Conservation (phyloP, 306 rosid species). For the Dryas drummondii region DNA sequence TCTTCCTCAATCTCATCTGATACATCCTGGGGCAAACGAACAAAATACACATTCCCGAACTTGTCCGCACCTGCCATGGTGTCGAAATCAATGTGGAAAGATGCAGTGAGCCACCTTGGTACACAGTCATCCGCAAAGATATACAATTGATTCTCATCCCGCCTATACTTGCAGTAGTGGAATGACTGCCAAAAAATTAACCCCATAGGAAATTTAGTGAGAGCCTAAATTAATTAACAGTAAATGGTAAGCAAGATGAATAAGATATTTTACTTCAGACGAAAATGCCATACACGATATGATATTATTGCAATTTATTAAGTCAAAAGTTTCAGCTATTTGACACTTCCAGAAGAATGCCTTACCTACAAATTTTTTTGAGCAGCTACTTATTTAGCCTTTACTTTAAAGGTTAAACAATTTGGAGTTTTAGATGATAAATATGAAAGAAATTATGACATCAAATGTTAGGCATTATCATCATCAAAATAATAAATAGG, state of each 20-base stretch:
- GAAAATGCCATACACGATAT: not conserved
- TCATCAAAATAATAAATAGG: not conserved
- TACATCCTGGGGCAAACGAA: constrained; percentile 85
- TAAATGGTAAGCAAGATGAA: not conserved
- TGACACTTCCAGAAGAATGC: constrained; percentile 2
- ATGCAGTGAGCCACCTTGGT: constrained; percentile 96
- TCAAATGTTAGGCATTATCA: not conserved
- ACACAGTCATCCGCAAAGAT: constrained; percentile 94
- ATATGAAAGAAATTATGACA: not conserved
- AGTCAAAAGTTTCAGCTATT: not conserved
- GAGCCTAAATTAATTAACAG: not conserved
- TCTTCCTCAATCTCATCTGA: constrained; percentile 98
- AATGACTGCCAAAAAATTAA: constrained; percentile 69
- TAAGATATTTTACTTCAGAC: not conserved
- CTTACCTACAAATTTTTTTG: not conserved
- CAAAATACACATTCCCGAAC: constrained; percentile 90
- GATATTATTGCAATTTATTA: not conserved
- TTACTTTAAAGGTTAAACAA: not conserved
- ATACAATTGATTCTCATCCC: constrained; percentile 93
- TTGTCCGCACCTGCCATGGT: constrained; percentile 99
- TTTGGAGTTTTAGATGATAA: not conserved
- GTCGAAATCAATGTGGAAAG: constrained; percentile 92
- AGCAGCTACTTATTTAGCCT: not conserved
- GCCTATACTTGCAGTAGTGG: constrained; percentile 96
- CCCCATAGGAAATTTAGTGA: constrained; percentile 20